A percentile compares a stretch with the other conserved stretches of the same genome.
Evolutionary conservation across 176 grass and related monocot genomes (phyloP).

Genomic region (Rhynchospora tenuis): DNA sequence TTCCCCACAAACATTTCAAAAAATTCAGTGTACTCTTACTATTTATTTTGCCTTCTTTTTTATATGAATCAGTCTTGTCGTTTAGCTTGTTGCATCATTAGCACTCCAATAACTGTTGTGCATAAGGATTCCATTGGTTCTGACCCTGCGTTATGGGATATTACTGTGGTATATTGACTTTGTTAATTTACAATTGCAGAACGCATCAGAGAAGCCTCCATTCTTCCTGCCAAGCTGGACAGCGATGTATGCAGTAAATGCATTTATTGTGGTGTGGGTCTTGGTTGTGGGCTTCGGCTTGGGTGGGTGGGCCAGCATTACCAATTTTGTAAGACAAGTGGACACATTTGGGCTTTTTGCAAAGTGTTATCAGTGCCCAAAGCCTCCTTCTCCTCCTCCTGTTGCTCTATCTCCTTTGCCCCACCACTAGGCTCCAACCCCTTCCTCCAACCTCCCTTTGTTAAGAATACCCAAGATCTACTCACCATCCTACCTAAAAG

Average conservation of each 20-base stretch:
- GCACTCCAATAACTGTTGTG: background rate
- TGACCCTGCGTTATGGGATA: background rate
- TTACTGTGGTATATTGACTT: constrained; percentile 2
- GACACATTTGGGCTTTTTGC: constrained; percentile 33
- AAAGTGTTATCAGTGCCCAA: constrained; percentile 31
- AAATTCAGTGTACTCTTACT: background rate
- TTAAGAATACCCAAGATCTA: constrained; percentile 6
- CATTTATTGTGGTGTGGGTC: constrained; percentile 27
- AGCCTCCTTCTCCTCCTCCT: background rate
- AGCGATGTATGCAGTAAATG: constrained; percentile 19
- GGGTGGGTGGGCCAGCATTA: constrained; percentile 26
- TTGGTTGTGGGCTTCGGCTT: constrained; percentile 26
- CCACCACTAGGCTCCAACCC: background rate
- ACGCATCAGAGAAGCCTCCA: constrained; percentile 28
- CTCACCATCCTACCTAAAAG: constrained; percentile 1
- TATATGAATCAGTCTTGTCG: background rate
- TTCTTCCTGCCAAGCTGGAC: constrained; percentile 29
- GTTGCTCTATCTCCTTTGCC: constrained; percentile 1
- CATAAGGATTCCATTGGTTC: background rate
- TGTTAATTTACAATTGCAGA: constrained; percentile 14
- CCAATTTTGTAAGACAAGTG: constrained; percentile 27
- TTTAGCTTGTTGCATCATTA: background rate
- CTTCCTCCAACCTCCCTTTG: background rate
- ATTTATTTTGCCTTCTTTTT: no score
- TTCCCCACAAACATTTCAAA: background rate